Conservation (phyloP, 495 filamentous ascomycete species). For the Penicillium subrubescens region DNA sequence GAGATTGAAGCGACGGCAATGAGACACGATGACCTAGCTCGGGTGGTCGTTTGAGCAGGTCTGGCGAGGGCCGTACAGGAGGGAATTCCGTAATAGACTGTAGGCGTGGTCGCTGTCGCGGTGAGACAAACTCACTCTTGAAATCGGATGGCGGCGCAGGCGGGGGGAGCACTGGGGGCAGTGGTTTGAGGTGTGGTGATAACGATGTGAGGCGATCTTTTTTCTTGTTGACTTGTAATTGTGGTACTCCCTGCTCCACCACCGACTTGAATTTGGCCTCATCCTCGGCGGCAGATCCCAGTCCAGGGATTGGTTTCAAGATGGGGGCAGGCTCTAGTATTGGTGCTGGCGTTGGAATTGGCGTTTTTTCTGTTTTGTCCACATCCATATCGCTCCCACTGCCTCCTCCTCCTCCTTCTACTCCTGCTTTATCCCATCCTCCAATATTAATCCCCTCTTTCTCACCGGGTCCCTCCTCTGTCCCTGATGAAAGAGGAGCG, state of each 20-base stretch:
- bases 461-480: neutral
- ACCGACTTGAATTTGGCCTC: neutral
- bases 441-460: neutral
- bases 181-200: neutral
- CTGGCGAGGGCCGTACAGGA: neutral
- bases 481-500: neutral
- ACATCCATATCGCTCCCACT: neutral
- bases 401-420: neutral
- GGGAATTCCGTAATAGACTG: conserved; percentile 16
- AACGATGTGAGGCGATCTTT: neutral
- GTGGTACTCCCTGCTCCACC: neutral
- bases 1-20: conserved; percentile 21
- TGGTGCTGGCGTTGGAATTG: neutral
- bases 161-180: conserved; percentile 8
- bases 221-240: neutral
- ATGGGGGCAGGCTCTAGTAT: neutral
- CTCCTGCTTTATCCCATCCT: neutral
- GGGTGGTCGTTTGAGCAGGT: conserved; percentile 7
- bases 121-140: conserved; percentile 6
- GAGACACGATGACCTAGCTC: conserved; percentile 12
- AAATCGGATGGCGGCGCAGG: conserved; percentile 2
- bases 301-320: neutral
- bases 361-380: neutral
- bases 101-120: conserved; percentile 14
- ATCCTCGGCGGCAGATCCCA: neutral